Evolutionary conservation across 208 protist genomes (phyloP), one percentile per base, ranked within the genome.

Genomic region (Leptomonas pyrrhocoris): DNA sequence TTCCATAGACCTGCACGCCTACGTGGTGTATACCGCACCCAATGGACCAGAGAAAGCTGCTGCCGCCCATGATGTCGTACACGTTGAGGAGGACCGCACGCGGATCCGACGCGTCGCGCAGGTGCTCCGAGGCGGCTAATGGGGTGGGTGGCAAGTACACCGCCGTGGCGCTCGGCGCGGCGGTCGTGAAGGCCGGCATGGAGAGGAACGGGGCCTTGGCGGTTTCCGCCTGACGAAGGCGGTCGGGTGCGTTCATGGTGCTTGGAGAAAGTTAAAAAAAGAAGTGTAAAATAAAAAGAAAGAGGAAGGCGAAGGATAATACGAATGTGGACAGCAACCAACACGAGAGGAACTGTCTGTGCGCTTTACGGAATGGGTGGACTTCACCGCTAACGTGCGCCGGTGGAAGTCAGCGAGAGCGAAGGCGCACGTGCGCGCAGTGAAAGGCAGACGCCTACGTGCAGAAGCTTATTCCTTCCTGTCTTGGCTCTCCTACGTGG

Each of bases 1-100:
- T 70, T 28, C 83, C 80, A 73, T 89, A 88, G 48, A 92, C 84
- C 59, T 92, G 74, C 15, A 94, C 73, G 11, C 82, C 84, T 16
- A 71, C 74, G 73, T 93, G 87, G 61, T 89, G 77, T 28, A 81
- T 49, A 18, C 87, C 82, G n/a, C 80, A 40, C 12, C 87, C 87
- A 7, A 85, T 19, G 23, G 73, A 45, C 40, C 63, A 69, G 25
- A 93, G 55, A 1, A 90, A 21, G 12, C 57, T 13, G 71, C 82
- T 90, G 48, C 38, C 40, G 30, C 55, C 65, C 9, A 50, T 68
- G 23, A 90, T 77, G 58, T 93, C 84, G 60, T 93, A 93, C 38
- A 93, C 77, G 46, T 90, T 89, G 28, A 88, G 50, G 16, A 81
- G 66, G 7, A 93, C 87, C 16, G 85, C 77, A 67, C 73, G 75